phyloP scores from a whole-genome alignment of 805 yeast species.

The Candida pseudoglaebosa region DNA sequence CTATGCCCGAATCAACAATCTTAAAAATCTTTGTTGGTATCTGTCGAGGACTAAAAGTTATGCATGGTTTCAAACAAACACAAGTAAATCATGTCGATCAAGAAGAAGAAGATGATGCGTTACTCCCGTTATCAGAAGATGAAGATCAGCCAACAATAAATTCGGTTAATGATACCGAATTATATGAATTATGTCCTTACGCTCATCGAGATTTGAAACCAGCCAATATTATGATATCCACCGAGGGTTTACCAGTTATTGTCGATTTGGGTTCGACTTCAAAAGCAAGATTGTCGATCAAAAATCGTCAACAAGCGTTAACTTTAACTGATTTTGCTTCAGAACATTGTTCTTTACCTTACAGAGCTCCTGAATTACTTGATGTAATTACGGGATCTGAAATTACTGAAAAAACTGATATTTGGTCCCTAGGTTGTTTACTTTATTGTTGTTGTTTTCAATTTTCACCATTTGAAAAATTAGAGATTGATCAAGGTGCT shows the following conservation, averaged over 20 bases:
- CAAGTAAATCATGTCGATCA: slow-evolving; percentile 13
- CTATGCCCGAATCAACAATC: slow-evolving; percentile 61
- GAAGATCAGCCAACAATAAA: slow-evolving; percentile 2
- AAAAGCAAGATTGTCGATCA: slow-evolving; percentile 52
- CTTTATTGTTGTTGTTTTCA: slow-evolving; percentile 75
- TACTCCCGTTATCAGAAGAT: slow-evolving; percentile 12
- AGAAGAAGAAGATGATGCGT: slow-evolving; percentile 24
- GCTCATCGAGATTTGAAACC: slow-evolving; percentile 91
- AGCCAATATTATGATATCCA: slow-evolving; percentile 77
- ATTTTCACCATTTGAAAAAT: slow-evolving; percentile 81
- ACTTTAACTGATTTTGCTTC: slow-evolving; percentile 76
- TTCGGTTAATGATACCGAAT: slow-evolving; percentile 35
- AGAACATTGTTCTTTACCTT: slow-evolving; percentile 82
- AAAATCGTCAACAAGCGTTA: slow-evolving; percentile 65
- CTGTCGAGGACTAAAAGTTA: slow-evolving; percentile 67
- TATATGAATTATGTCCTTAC: slow-evolving; percentile 58
- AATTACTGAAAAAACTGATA: slow-evolving; percentile 72
- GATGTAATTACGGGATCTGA: slow-evolving; percentile 66
- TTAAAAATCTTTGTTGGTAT: slow-evolving; percentile 61
- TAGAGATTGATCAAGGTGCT: slow-evolving; percentile 79
- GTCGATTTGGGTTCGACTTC: slow-evolving; percentile 83
- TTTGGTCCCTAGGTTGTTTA: slow-evolving; percentile 91
- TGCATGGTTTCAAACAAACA: slow-evolving; percentile 59
- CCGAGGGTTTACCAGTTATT: slow-evolving; percentile 71
- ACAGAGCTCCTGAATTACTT: slow-evolving; percentile 85